These are phyloP conservation scores for Coniochaeta prunicola DNA, from an alignment of 2,329 filamentous ascomycete species.

Conservation along the genomic window DNA sequence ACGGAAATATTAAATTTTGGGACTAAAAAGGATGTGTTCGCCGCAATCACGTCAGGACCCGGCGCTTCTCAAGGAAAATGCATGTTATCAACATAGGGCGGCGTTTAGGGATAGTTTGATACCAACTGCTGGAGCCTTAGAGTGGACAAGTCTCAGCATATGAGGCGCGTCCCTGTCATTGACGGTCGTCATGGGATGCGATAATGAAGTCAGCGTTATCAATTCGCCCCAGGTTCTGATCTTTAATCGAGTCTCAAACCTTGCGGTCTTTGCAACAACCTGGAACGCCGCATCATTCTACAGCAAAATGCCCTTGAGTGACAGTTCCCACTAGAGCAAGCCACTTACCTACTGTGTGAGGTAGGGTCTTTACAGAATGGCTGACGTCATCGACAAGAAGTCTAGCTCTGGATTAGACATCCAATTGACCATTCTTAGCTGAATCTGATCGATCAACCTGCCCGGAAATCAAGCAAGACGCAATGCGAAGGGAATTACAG, in stretches of 20 bases:
- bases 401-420: not conserved
- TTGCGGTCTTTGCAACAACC: no score
- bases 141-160: not conserved
- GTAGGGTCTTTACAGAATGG: no score
- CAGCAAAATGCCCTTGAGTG: no score
- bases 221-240: no score
- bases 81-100: not conserved
- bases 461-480: no score
- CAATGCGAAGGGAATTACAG: no score
- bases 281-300: no score
- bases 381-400: not conserved
- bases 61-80: not conserved
- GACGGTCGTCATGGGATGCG: not conserved
- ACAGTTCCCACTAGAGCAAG: no score
- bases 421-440: not conserved
- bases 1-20: conserved; percentile 88
- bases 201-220: no score
- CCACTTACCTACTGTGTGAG: no score
- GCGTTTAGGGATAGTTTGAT: not conserved
- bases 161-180: not conserved
- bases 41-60: not conserved
- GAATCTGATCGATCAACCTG: not conserved
- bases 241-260: no score
- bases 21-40: conserved; percentile 48
- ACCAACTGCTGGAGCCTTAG: not conserved